Evolutionary conservation across 768 basidiomycete genomes (phyloP).

Genomic region (Naganishia friedmannii): DNA sequence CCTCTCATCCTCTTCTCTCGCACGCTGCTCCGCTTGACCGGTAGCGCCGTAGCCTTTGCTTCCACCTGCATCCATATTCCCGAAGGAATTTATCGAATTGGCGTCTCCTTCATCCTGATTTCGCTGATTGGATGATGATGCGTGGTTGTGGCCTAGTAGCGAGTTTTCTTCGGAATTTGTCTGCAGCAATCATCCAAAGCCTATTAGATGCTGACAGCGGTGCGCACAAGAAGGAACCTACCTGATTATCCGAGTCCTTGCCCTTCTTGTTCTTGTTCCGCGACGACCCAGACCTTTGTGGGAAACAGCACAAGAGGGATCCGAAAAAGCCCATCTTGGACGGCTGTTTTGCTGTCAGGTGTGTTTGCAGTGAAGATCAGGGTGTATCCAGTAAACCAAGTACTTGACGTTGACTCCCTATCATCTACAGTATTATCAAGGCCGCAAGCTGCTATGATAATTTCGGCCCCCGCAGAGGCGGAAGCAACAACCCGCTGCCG

Average conservation of each 20-base stretch:
- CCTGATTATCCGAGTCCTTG: constrained; percentile 18
- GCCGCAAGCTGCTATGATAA: no score
- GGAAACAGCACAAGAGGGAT: constrained; percentile 22
- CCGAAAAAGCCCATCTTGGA: constrained; percentile 10
- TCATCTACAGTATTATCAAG: no score
- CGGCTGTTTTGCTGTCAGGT: not conserved
- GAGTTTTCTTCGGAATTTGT: constrained; percentile 11
- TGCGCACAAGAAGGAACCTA: not conserved
- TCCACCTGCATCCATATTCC: constrained; percentile 3
- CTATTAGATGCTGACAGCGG: no score
- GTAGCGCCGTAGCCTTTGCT: constrained; percentile 11
- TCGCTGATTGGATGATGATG: constrained; percentile 10
- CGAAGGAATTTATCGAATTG: constrained; percentile 20
- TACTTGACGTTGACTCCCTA: no score
- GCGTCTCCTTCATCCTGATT: constrained; percentile 8
- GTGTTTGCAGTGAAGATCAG: no score
- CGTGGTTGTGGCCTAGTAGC: not conserved
- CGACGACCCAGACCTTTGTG: constrained; percentile 1
- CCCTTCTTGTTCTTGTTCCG: constrained; percentile 22
- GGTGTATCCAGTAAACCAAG: no score
- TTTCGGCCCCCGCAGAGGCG: not conserved
- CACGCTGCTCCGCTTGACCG: not conserved
- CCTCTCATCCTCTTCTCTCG: constrained; percentile 10
- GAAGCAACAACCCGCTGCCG: no score
- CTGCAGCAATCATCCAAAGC: not conserved